These are phyloP conservation scores for Hordeum pubiflorum DNA, from an alignment of 202 grass and related monocot genomes.

Conservation along the genomic window DNA sequence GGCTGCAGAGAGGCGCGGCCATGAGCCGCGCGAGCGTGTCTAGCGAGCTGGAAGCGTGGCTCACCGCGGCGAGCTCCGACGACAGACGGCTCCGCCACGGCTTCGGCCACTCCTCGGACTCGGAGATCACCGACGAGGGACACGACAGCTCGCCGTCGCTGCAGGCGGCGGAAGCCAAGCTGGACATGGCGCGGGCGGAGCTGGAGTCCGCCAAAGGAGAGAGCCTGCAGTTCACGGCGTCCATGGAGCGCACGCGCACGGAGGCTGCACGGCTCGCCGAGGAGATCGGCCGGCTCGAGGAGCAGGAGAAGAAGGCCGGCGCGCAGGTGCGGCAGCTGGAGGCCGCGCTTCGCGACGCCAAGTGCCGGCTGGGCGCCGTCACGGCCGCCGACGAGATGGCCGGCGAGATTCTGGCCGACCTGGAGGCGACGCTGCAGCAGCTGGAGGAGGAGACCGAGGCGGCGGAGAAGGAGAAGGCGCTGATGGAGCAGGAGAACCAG, in stretches of 20 bases:
- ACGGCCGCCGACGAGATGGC: conserved; percentile 36
- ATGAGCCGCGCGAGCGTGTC: not conserved
- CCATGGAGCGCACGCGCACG: conserved; percentile 34
- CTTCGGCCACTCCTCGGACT: not conserved
- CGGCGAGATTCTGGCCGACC: conserved; percentile 31
- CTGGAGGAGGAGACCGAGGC: conserved; percentile 42
- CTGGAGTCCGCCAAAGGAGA: conserved; percentile 46
- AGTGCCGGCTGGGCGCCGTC: conserved; percentile 33
- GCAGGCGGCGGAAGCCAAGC: conserved; percentile 34
- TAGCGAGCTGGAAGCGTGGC: conserved; percentile 29
- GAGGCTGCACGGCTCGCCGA: conserved; percentile 39
- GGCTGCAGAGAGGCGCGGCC: conserved; percentile 7
- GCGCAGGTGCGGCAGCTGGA: conserved; percentile 49
- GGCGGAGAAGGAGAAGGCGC: conserved; percentile 29
- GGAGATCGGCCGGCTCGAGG: conserved; percentile 23
- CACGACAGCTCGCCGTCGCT: not conserved
- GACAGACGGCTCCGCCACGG: not conserved
- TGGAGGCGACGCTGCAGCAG: conserved; percentile 38
- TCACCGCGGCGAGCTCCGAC: conserved; percentile 45
- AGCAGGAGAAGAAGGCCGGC: conserved; percentile 49
- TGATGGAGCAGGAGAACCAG: conserved; percentile 21
- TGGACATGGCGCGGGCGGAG: conserved; percentile 43
- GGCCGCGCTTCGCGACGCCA: conserved; percentile 44
- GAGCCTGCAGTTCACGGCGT: conserved; percentile 32
- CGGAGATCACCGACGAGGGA: not conserved